phyloP scores from a whole-genome alignment of 768 basidiomycete species.

The Phylloporus sp. region DNA sequence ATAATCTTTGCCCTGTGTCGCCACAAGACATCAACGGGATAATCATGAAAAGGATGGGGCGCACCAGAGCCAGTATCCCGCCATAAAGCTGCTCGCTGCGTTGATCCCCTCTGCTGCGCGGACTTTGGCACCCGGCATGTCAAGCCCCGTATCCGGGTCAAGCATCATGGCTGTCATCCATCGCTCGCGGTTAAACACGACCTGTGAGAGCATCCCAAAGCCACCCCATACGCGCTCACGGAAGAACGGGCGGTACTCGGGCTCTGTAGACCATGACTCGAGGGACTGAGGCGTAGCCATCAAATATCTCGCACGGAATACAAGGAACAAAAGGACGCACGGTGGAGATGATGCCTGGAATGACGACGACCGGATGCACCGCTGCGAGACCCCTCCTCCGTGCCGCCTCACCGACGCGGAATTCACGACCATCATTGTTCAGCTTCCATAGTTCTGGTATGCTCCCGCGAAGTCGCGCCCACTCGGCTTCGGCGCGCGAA shows the following conservation, averaged over 20 bases:
- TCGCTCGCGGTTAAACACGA: constrained; percentile 76
- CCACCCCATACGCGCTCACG: constrained; percentile 84
- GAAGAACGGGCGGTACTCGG: constrained; percentile 85
- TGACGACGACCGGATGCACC: constrained; percentile 75
- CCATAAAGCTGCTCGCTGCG: constrained; percentile 81
- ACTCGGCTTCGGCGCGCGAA: constrained; percentile 66
- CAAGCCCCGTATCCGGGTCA: constrained; percentile 87
- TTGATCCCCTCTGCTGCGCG: constrained; percentile 91
- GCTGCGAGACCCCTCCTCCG: constrained; percentile 63
- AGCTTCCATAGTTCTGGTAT: constrained; percentile 84
- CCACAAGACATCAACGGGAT: neutral
- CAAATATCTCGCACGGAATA: neutral
- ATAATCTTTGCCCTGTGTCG: constrained; percentile 77
- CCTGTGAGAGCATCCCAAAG: constrained; percentile 79
- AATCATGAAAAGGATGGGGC: constrained; percentile 1
- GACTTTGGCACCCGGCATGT: constrained; percentile 81
- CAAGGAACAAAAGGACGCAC: constrained; percentile 37
- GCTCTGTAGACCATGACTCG: constrained; percentile 91
- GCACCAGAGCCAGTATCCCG: constrained; percentile 94
- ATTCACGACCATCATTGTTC: constrained; percentile 76
- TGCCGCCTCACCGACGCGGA: constrained; percentile 69
- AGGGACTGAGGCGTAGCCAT: constrained; percentile 50
- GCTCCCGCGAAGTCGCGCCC: constrained; percentile 59
- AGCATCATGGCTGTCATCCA: constrained; percentile 92
- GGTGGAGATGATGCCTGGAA: constrained; percentile 89